Evolutionary conservation across 2,329 filamentous ascomycete genomes (phyloP), one percentile per base, ranked within the genome.

Genomic region (Sphaerulina musiva): DNA sequence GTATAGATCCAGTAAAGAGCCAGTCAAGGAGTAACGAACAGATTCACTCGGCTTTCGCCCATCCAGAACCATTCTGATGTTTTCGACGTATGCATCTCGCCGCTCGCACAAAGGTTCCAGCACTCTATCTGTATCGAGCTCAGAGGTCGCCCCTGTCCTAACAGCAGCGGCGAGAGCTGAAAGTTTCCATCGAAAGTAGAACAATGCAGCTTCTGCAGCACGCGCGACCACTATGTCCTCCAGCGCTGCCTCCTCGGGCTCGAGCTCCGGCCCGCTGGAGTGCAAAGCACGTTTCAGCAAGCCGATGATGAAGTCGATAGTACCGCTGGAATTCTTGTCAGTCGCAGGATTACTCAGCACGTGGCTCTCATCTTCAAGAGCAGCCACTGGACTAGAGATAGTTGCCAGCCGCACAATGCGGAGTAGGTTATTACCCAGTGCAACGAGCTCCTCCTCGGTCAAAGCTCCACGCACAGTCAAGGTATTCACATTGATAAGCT

Each of bases 171-270:
- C 60, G 43, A 76, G 64, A 12, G 61, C 60, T n/a, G 68, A 65
- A 46, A 73, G 67, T 40, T 78, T 76, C 93, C 93, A 98, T 83
- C 95, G 89, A 68, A 96, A 95, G 73, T 96, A 97, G 72, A 95
- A 89, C 45, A 90, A 79, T 48, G 86, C 78, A 1, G 84, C 79
- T 60, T 87, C 86, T 64, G 95, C 86, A 31, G 89, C 85, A 63
- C 85, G 86, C 1, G 82, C 78, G 6, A 89, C 84, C 42, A 93
- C 77, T 59, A 88, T 84, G 61, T 93, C 87, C 69, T 97, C 92
- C 10, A 88, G 75, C 42, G 83, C 83, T 59, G 90, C 86, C 26
- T 85, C 78, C 11, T 86, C 85, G 42, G 85, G 81, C 39, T 67
- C 64, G 4, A 60, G 58, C 51, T 89, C 82, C 2, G 83, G 75